Conservation (phyloP, 108 stramenopile species). For the Fistulifera pelliculosa region DNA sequence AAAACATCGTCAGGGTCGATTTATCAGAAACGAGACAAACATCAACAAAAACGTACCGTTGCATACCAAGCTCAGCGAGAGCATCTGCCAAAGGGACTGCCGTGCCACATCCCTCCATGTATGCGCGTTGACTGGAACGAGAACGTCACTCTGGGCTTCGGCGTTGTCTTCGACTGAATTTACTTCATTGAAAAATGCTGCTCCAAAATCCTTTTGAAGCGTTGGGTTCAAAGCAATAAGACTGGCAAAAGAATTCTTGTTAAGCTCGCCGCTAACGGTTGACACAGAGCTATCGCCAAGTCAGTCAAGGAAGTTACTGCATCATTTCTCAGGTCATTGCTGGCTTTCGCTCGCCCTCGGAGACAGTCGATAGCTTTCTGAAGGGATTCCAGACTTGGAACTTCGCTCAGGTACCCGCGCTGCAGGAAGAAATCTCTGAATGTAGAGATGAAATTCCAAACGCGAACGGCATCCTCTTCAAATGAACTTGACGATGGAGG, state of each 20-base stretch:
- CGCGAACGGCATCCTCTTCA: conserved; percentile 62
- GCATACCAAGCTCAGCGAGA: conserved; percentile 63
- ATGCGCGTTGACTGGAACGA: conserved; percentile 64
- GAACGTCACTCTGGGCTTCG: conserved; percentile 20
- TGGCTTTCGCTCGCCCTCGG: conserved; percentile 9
- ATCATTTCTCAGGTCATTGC: conserved; percentile 19
- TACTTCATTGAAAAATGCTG: conserved; percentile 50
- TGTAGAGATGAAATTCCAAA: conserved; percentile 75
- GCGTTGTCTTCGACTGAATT: conserved; percentile 26
- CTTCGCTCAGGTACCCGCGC: conserved; percentile 22
- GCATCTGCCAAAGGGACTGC: conserved; percentile 59
- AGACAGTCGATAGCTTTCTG: conserved; percentile 59
- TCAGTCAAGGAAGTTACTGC: conserved; percentile 43
- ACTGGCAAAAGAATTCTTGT: conserved; percentile 62
- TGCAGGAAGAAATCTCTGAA: conserved; percentile 52
- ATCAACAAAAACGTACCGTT: conserved; percentile 13
- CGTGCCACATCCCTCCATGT: conserved; percentile 86
- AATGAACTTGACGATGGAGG: conserved; percentile 27
- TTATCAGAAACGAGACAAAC: no score
- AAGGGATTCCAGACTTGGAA: conserved; percentile 60
- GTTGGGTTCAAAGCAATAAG: conserved; percentile 47
- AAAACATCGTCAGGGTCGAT: no score
- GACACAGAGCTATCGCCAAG: conserved; percentile 65
- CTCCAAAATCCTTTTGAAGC: conserved; percentile 49
- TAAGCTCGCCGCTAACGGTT: conserved; percentile 45